These are phyloP conservation scores for Ilex asprella DNA, from an alignment of 257 asterid genomes.

Conservation along the genomic window DNA sequence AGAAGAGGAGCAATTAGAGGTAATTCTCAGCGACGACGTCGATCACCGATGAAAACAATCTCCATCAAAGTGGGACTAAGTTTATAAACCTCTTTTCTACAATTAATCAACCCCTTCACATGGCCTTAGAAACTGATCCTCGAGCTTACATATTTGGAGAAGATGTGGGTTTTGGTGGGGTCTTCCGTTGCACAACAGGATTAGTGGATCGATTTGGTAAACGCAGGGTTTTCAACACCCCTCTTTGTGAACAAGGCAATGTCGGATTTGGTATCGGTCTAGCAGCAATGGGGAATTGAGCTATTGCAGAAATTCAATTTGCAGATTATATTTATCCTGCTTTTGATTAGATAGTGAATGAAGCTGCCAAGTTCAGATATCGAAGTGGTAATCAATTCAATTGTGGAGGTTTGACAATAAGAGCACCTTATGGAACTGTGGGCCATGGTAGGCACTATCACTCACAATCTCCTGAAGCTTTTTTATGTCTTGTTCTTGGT, in stretches of 20 bases:
- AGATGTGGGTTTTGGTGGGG: constrained; percentile 97
- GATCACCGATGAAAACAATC: no score
- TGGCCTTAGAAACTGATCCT: no score
- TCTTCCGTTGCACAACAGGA: constrained; percentile 94
- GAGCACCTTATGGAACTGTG: constrained; percentile 99
- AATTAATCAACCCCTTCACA: no score
- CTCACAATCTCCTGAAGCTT: constrained; percentile 98
- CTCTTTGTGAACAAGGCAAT: constrained; percentile 99
- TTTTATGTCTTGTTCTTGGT: constrained; percentile 99
- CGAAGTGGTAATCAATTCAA: constrained; percentile 96
- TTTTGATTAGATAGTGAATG: constrained; percentile 97
- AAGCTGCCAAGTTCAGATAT: constrained; percentile 95
- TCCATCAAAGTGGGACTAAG: no score
- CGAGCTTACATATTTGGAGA: constrained; percentile 83
- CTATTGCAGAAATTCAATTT: constrained; percentile 95
- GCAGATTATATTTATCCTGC: constrained; percentile 98
- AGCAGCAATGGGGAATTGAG: constrained; percentile 97
- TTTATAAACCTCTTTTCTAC: no score
- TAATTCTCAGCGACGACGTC: no score
- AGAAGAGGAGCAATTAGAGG: no score
- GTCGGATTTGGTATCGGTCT: constrained; percentile 95
- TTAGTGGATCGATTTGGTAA: constrained; percentile 85
- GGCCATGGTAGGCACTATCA: constrained; percentile 99
- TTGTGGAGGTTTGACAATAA: constrained; percentile 95
- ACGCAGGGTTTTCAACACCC: constrained; percentile 90